A percentile compares a stretch with the other conserved stretches of the same genome.
These are phyloP conservation scores for Lipomyces anomalus DNA, from an alignment of 805 yeast genomes.

Conservation along the genomic window DNA sequence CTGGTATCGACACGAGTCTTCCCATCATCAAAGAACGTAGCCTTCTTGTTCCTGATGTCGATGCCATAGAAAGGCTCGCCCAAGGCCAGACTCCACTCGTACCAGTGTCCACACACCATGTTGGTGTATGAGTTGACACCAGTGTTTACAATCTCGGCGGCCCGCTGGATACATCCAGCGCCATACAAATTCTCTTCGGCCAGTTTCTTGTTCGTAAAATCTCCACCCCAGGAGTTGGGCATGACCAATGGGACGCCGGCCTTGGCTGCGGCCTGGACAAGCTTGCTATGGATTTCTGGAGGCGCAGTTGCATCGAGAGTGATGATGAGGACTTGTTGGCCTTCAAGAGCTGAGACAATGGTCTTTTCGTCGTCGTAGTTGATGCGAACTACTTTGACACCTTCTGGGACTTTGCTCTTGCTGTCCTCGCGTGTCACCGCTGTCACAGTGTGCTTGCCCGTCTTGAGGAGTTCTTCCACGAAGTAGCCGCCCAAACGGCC, in stretches of 20 bases:
- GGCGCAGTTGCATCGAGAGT: slow-evolving; percentile 6
- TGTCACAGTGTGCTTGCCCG: slow-evolving; percentile 5
- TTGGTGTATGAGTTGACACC: slow-evolving; percentile 4
- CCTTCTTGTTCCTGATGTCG: not conserved
- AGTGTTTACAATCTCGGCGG: not conserved
- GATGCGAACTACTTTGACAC: slow-evolving; percentile 1
- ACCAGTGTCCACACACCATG: slow-evolving; percentile 6
- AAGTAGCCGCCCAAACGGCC: not conserved
- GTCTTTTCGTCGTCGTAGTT: slow-evolving; percentile 3
- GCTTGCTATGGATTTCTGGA: slow-evolving; percentile 1
- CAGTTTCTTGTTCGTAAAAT: slow-evolving; percentile 1
- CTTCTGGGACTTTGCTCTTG: slow-evolving; percentile 4
- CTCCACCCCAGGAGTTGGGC: slow-evolving; percentile 9
- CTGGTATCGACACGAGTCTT: slow-evolving; percentile 1
- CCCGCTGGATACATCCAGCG: not conserved
- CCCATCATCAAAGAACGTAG: slow-evolving; percentile 7
- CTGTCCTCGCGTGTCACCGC: slow-evolving; percentile 4
- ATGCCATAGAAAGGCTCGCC: not conserved
- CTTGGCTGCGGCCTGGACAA: slow-evolving; percentile 5
- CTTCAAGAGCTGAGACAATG: slow-evolving; percentile 3
- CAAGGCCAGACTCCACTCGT: slow-evolving; percentile 4
- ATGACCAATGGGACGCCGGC: slow-evolving; percentile 4
- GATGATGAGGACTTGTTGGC: slow-evolving; percentile 5
- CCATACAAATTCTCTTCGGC: not conserved
- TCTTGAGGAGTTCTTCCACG: slow-evolving; percentile 3